These are phyloP conservation scores for Tetrahymena elliotti DNA, from an alignment of 73 alveolate genomes.

Conservation along the genomic window DNA sequence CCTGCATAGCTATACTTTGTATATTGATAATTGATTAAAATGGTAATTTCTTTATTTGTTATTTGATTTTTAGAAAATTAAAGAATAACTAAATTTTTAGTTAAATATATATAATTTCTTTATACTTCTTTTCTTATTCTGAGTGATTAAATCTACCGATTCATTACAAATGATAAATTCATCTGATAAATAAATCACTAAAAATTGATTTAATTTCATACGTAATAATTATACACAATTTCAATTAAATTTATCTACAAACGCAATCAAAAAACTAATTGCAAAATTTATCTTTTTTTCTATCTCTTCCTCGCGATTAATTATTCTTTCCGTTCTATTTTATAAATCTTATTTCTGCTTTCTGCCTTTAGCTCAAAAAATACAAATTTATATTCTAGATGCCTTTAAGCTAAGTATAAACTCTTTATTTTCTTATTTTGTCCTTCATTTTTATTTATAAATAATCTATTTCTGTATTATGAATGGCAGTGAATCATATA, in stretches of 20 bases:
- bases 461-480: background rate
- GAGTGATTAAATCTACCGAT: background rate
- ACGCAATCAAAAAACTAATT: too few relatives aligned
- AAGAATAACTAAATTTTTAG: background rate
- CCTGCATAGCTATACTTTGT: background rate
- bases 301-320: too few relatives aligned
- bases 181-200: background rate
- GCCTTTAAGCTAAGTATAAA: background rate
- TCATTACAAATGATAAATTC: background rate
- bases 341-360: too few relatives aligned
- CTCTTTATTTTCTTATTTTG: background rate
- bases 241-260: background rate
- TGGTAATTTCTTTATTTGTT: background rate
- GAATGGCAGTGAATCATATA: too few relatives aligned
- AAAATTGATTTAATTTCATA: background rate
- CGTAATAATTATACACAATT: background rate
- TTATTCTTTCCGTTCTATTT: background rate
- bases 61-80: background rate
- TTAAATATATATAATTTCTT: too few relatives aligned
- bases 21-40: background rate
- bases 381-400: background rate
- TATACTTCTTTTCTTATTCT: background rate
- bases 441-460: background rate
- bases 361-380: too few relatives aligned
- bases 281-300: background rate